Percentiles rank a stretch among this genome's conserved stretches.
Evolutionary conservation across 2,329 filamentous ascomycete species (phyloP).

Genomic region (Fusarium coicis): DNA sequence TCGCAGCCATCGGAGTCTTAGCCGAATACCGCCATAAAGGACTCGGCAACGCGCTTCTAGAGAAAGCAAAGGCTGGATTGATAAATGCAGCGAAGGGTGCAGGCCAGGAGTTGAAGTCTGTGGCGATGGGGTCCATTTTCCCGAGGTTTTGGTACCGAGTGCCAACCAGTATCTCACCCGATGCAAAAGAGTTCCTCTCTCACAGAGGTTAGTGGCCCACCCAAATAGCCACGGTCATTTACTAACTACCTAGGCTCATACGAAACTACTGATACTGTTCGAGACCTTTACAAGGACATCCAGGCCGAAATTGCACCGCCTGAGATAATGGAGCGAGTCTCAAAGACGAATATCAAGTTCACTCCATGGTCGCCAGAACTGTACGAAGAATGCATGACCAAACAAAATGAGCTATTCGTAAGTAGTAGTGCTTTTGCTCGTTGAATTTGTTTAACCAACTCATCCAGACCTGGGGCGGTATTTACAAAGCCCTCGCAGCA

Average conservation of each 20-base stretch:
- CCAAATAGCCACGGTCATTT: fast-evolving
- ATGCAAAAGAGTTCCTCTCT: conserved; percentile 33
- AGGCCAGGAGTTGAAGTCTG: conserved; percentile 3
- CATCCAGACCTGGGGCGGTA: conserved; percentile 24
- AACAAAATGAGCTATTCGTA: conserved; percentile 36
- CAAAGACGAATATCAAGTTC: conserved; percentile 32
- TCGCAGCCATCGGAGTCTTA: conserved; percentile 36
- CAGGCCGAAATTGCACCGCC: conserved; percentile 7
- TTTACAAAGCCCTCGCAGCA: conserved; percentile 30
- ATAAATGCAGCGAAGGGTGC: not conserved
- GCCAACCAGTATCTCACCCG: not conserved
- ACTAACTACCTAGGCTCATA: fast-evolving
- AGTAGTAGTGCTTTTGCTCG: not conserved
- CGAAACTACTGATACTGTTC: not conserved
- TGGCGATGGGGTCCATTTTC: conserved; percentile 33
- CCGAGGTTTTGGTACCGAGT: conserved; percentile 41
- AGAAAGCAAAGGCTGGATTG: conserved; percentile 4
- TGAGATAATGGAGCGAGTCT: conserved; percentile 28
- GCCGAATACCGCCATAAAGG: conserved; percentile 31
- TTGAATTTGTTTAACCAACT: too few species aligned
- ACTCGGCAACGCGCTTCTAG: conserved; percentile 29
- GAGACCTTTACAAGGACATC: conserved; percentile 21
- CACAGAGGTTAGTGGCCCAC: conserved; percentile 3
- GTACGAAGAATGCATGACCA: conserved; percentile 40
- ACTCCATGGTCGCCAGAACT: conserved; percentile 37